Conservation (phyloP, 73 alveolate species). For the Durusdinium trenchii region DNA sequence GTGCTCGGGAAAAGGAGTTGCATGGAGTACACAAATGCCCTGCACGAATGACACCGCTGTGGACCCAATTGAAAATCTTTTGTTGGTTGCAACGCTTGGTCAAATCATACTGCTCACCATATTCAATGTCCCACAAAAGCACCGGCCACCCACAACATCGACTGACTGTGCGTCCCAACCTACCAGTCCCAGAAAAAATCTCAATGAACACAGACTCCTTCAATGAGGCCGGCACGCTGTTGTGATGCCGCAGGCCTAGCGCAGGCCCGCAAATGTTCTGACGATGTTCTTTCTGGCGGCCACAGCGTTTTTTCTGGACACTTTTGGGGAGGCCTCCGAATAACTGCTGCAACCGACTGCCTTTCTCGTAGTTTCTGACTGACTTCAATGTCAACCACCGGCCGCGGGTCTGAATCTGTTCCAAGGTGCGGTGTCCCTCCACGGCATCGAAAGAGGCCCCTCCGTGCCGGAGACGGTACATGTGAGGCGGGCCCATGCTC, state of each 20-base stretch:
- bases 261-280: neutral
- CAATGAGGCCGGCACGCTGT: neutral
- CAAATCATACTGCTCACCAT: neutral
- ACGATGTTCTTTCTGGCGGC: neutral
- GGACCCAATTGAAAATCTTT: neutral
- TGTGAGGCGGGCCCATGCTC: neutral
- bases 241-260: too few species aligned
- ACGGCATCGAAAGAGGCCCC: neutral
- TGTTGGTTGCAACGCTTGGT: neutral
- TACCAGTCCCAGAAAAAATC: neutral
- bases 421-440: neutral
- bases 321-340: neutral
- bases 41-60: neutral
- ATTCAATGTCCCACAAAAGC: neutral
- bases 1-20: constrained; percentile 18
- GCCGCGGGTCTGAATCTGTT: constrained; percentile 1
- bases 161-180: neutral
- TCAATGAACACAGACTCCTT: neutral
- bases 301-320: neutral
- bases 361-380: constrained; percentile 6
- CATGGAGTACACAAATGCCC: constrained; percentile 44
- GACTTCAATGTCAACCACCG: neutral
- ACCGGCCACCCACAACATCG: neutral
- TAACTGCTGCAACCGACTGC: neutral
- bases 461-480: constrained; percentile 13